phyloP scores from a whole-genome alignment of 352 stramenopile species.

The Phytopythium cucurbitacearum region DNA sequence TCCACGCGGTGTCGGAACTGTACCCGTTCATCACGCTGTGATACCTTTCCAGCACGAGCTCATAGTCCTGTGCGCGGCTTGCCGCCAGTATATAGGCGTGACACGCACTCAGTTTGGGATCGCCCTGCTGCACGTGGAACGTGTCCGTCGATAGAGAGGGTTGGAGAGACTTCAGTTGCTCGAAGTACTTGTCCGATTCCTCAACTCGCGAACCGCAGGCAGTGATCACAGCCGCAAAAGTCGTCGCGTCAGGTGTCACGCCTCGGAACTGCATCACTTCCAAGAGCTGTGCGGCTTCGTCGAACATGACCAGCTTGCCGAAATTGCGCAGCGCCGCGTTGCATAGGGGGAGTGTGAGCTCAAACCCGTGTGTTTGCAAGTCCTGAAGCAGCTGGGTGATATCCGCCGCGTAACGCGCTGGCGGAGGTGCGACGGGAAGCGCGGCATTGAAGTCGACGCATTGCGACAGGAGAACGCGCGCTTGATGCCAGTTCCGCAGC shows the following conservation, averaged over 20 bases:
- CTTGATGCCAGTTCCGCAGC: conserved; percentile 51
- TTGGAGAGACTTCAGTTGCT: conserved; percentile 20
- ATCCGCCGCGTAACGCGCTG: conserved; percentile 43
- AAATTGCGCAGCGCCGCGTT: conserved; percentile 69
- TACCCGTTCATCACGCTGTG: conserved; percentile 4
- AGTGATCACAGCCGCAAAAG: conserved; percentile 49
- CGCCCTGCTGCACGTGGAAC: conserved; percentile 4
- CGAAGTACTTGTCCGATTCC: conserved; percentile 41
- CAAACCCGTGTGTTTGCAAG: conserved; percentile 32
- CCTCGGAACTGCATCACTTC: conserved; percentile 29
- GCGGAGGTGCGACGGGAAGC: conserved; percentile 23
- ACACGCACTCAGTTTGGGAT: conserved; percentile 20
- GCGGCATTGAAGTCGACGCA: conserved; percentile 33
- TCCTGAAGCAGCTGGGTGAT: conserved; percentile 42
- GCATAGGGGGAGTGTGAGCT: conserved; percentile 36
- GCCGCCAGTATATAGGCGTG: conserved; percentile 34
- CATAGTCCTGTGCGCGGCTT: conserved; percentile 36
- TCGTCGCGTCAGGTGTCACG: conserved; percentile 42
- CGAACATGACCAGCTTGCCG: conserved; percentile 27
- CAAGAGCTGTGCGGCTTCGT: conserved; percentile 39
- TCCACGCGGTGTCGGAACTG: neutral
- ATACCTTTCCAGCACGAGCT: conserved; percentile 36
- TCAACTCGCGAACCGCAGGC: conserved; percentile 39
- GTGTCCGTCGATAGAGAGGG: neutral
- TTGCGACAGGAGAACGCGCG: conserved; percentile 43